These are phyloP conservation scores for Heimioporus sp. DNA, from an alignment of 768 basidiomycete genomes.

Conservation along the genomic window DNA sequence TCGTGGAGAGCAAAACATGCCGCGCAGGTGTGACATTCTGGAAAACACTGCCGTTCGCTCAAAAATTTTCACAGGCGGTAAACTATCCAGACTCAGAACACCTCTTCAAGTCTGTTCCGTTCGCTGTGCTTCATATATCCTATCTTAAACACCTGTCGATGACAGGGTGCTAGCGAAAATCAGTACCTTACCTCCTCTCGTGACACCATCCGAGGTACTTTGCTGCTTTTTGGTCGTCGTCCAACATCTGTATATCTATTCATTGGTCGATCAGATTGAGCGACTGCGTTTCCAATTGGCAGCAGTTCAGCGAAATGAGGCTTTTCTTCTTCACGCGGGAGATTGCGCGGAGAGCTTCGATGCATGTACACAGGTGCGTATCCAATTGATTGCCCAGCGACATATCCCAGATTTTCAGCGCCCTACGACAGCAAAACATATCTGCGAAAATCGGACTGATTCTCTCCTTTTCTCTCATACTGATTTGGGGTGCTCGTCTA, in stretches of 20 bases:
- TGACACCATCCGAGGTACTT: constrained; percentile 87
- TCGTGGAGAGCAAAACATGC: constrained; percentile 79
- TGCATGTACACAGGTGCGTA: constrained; percentile 78
- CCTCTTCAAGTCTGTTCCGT: constrained; percentile 48
- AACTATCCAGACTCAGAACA: constrained; percentile 64
- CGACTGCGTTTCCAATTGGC: constrained; percentile 76
- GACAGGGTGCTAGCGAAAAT: constrained; percentile 78
- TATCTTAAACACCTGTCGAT: neutral
- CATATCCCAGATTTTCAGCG: neutral
- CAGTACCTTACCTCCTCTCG: constrained; percentile 78
- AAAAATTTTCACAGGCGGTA: constrained; percentile 49
- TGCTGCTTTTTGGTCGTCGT: neutral
- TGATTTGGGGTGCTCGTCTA: constrained; percentile 89
- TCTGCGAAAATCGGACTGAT: constrained; percentile 87
- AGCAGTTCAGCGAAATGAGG: constrained; percentile 81
- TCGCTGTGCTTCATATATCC: neutral
- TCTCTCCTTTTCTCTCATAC: constrained; percentile 91
- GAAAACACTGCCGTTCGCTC: constrained; percentile 5
- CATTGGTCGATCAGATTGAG: constrained; percentile 55
- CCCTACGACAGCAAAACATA: constrained; percentile 66
- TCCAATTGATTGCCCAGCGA: constrained; percentile 5
- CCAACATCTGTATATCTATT: constrained; percentile 27
- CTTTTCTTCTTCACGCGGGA: constrained; percentile 94
- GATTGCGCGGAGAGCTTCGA: constrained; percentile 98
- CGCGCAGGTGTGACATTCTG: constrained; percentile 54